Conservation (phyloP, 352 stramenopile genomes). For the Aphanomyces astaci region DNA sequence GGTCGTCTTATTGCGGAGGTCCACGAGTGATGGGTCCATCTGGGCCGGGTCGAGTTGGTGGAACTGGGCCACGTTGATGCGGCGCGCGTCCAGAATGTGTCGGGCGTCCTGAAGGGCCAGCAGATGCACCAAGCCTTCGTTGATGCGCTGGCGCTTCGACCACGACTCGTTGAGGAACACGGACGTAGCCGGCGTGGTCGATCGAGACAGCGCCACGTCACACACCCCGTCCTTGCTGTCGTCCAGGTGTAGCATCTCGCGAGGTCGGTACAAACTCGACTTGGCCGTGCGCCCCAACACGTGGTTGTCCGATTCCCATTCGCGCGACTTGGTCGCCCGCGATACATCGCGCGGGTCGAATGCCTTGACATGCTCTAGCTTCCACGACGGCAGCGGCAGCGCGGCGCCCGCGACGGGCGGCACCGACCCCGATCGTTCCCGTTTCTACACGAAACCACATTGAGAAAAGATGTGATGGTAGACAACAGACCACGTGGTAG, state of each 20-base stretch:
- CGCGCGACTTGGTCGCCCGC: constrained; percentile 51
- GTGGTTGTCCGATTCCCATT: constrained; percentile 63
- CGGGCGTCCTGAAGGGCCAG: constrained; percentile 74
- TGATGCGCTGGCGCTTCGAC: constrained; percentile 58
- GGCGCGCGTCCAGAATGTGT: constrained; percentile 69
- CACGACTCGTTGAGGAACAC: constrained; percentile 73
- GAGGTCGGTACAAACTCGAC: constrained; percentile 68
- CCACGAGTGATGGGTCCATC: constrained; percentile 62
- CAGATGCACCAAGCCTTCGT: constrained; percentile 66
- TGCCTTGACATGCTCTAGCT: constrained; percentile 76
- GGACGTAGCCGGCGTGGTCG: constrained; percentile 26
- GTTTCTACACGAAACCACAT: constrained; percentile 53
- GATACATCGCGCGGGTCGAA: constrained; percentile 52
- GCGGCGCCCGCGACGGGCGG: not conserved
- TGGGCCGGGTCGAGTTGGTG: constrained; percentile 61
- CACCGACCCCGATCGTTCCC: constrained; percentile 26
- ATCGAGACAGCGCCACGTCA: constrained; percentile 25
- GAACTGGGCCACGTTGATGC: constrained; percentile 81
- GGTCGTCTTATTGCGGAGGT: constrained; percentile 60
- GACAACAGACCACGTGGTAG: constrained; percentile 26
- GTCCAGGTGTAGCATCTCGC: constrained; percentile 50
- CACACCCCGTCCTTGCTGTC: not conserved
- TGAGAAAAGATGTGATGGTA: not conserved
- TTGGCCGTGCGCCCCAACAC: constrained; percentile 73
- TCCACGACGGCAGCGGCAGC: constrained; percentile 65